These are phyloP conservation scores for Globisporangium orthogonon DNA, from an alignment of 352 stramenopile genomes.

Conservation along the genomic window DNA sequence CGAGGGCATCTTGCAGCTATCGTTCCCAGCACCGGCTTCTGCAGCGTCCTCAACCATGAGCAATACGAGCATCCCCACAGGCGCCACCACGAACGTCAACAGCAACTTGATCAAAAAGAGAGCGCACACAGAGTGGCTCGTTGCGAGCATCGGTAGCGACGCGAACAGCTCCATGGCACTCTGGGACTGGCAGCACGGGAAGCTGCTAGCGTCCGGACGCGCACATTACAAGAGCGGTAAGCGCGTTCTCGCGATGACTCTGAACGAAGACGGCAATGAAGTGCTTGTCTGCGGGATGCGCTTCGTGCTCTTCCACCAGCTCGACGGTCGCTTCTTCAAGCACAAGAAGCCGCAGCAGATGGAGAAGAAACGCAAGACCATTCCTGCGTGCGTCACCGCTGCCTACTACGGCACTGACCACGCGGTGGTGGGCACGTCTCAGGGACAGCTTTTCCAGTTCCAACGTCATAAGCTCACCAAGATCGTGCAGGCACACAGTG, in stretches of 20 bases:
- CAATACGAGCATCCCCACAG: slow-evolving; percentile 20
- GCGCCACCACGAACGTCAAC: slow-evolving; percentile 25
- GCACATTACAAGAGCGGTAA: slow-evolving; percentile 25
- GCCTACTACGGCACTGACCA: slow-evolving; percentile 52
- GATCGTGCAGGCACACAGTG: slow-evolving; percentile 52
- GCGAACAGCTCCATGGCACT: slow-evolving; percentile 58
- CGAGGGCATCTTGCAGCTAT: slow-evolving; percentile 40
- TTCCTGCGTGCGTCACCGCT: slow-evolving; percentile 41
- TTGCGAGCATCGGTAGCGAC: slow-evolving; percentile 64
- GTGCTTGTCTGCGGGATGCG: slow-evolving; percentile 54
- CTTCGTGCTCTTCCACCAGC: slow-evolving; percentile 56
- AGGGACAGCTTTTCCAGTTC: slow-evolving; percentile 65
- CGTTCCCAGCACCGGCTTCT: slow-evolving; percentile 45
- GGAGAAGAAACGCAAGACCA: slow-evolving; percentile 31
- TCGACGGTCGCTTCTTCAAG: slow-evolving; percentile 56
- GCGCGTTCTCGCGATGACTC: slow-evolving; percentile 43
- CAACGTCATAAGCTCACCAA: slow-evolving; percentile 46
- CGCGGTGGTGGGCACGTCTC: slow-evolving; percentile 54
- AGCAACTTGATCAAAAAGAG: slow-evolving; percentile 48
- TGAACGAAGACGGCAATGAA: slow-evolving; percentile 70
- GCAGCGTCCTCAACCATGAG: slow-evolving; percentile 33
- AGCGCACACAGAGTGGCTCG: slow-evolving; percentile 41
- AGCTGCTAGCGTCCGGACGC: slow-evolving; percentile 48
- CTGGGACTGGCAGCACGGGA: slow-evolving; percentile 75
- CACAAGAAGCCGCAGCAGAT: slow-evolving; percentile 49